A percentile compares a stretch with the other conserved stretches of the same genome.
Conservation (phyloP, 257 asterid species). For the Linderniella brevidens region DNA sequence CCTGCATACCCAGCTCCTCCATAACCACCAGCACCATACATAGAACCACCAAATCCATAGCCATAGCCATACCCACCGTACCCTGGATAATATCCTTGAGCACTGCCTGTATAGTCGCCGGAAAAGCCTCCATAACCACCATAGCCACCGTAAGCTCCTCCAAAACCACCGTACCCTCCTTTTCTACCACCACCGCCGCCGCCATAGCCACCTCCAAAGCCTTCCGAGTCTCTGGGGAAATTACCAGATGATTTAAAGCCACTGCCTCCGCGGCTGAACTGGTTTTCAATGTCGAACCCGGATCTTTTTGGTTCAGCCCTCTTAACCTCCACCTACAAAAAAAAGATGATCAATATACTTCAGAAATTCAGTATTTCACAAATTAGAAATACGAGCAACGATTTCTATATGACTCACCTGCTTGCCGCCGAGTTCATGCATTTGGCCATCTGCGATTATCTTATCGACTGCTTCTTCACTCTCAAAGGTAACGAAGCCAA, state of each 20-base stretch:
- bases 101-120: conserved; percentile 49
- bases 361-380: background rate
- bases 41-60: conserved; percentile 83
- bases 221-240: conserved; percentile 36
- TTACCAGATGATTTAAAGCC: conserved; percentile 41
- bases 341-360: conserved; percentile 1
- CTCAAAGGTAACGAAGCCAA: conserved; percentile 90
- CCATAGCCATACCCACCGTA: conserved; percentile 65
- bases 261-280: conserved; percentile 50
- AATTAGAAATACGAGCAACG: background rate
- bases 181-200: conserved; percentile 67
- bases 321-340: conserved; percentile 73
- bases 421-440: conserved; percentile 94
- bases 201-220: conserved; percentile 58
- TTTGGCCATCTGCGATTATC: conserved; percentile 68
- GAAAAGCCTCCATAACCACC: too few species aligned
- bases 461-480: conserved; percentile 76
- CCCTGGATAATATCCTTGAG: conserved; percentile 56
- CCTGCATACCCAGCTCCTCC: conserved; percentile 50
- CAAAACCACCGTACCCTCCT: conserved; percentile 21
- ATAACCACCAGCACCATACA: conserved; percentile 71
- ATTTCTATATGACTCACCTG: conserved; percentile 57
- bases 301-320: conserved; percentile 89
- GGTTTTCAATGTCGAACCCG: conserved; percentile 42
- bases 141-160: conserved; percentile 48